These are phyloP conservation scores for Leishmania gerbilli DNA, from an alignment of 208 protist species.

Conservation along the genomic window DNA sequence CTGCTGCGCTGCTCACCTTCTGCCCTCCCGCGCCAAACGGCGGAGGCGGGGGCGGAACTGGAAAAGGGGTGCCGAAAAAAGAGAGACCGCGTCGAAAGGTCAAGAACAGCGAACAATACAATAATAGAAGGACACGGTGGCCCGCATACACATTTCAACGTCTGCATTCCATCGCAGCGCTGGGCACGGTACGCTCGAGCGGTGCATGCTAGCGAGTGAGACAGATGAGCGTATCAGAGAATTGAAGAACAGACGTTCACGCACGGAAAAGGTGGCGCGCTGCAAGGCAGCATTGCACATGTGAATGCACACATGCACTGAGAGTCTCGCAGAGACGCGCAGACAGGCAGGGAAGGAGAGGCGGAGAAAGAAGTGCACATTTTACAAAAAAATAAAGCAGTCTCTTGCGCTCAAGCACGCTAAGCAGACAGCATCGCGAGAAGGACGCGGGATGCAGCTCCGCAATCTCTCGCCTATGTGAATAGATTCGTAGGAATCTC, in stretches of 20 bases:
- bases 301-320: background rate
- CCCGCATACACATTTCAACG: background rate
- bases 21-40: background rate
- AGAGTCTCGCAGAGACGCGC: background rate
- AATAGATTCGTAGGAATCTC: conserved; percentile 33
- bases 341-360: background rate
- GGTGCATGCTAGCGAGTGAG: background rate
- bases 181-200: no score
- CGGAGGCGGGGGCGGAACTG: background rate
- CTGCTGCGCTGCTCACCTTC: background rate
- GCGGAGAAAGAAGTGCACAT: background rate
- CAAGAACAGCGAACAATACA: background rate
- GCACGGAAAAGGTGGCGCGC: background rate
- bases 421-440: background rate
- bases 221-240: background rate
- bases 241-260: background rate
- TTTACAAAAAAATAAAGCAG: background rate
- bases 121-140: background rate
- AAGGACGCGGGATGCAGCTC: background rate
- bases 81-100: background rate
- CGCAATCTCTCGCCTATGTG: background rate
- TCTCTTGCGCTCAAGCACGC: background rate
- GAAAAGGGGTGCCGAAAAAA: background rate
- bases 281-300: background rate
- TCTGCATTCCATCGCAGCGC: background rate